Evolutionary conservation across 75 land plant species (phyloP), one percentile per base, ranked within the genome.

Genomic region (Pinus albicaulis): DNA sequence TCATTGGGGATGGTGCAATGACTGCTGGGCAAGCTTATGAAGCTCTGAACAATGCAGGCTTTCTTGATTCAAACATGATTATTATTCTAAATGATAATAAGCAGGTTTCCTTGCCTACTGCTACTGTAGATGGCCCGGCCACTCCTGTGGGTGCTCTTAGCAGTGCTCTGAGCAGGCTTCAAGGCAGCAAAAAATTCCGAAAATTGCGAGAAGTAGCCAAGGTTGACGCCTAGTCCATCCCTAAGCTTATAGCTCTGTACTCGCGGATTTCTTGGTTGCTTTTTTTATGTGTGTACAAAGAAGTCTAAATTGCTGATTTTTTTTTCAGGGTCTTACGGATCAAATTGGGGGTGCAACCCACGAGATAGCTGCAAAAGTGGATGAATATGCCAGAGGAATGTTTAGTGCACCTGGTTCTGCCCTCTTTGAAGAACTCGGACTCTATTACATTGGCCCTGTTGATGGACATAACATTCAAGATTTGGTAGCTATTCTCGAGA

Each of bases 21-120:
- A 96, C 99, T 4, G 99, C 98, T 31, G 99, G 99, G 34, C 99
- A 95, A 77, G 98, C 98, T 23, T 95, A 89, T 77, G 98, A 95
- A 74, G 98, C 98, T 28, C 93, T 95, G 99, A 96, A 96, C 86
- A 96, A 96, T 78, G 99, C 99, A n/a, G 99, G 99, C 16, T 96
- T 92, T 79, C 78, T 96, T 31, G 99, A 96, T 59, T 88, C 98
- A 16, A 96, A 96, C 77, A 94, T 96, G 99, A 94, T 96, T 68
- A 95, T 96, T n/a, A 96, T 96, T 56, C 87, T 96, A 12, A 96
- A 96, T 79, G 99, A 94, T 55, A 95, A 95, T 78, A 95, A 92
- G 74, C 98, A 95, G 72, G 97, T 95, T 94, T 64, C 76, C 78
- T 7, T 96, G 34, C 99, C 99, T 15, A 96, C 99, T 31, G 99